A percentile compares a stretch with the other conserved stretches of the same genome.
phyloP scores from a whole-genome alignment of 2,329 filamentous ascomycete species.

The Xylaria sp. region DNA sequence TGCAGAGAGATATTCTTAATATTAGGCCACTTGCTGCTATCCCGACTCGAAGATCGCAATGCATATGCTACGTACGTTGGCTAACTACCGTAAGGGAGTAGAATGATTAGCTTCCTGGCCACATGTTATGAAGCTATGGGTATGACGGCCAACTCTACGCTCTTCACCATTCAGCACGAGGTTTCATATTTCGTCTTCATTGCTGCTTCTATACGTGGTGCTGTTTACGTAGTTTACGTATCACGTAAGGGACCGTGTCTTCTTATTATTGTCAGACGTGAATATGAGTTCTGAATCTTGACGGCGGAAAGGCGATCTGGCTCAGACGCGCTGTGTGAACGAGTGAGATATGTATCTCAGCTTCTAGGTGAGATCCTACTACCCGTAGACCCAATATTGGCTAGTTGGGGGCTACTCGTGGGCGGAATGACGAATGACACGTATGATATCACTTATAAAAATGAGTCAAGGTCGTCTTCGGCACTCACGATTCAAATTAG shows the following conservation, averaged over 20 bases:
- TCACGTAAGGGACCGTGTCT: background rate
- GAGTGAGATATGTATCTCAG: background rate
- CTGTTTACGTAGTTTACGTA: background rate
- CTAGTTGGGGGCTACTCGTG: background rate
- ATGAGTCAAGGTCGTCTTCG: background rate
- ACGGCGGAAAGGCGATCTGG: background rate
- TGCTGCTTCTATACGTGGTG: background rate
- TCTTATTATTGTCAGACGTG: background rate
- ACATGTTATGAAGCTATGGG: background rate
- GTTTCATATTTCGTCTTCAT: background rate
- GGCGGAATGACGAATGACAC: background rate
- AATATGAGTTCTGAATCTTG: background rate
- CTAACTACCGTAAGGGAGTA: background rate
- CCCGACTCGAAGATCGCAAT: background rate
- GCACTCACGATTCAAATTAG: background rate
- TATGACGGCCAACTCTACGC: background rate
- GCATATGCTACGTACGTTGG: background rate
- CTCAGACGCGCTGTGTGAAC: background rate
- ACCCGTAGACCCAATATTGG: background rate
- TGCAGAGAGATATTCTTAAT: background rate
- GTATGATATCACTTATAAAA: background rate
- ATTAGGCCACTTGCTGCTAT: background rate
- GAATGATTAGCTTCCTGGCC: background rate
- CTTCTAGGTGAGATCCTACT: background rate
- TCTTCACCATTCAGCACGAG: background rate